A percentile compares a stretch with the other conserved stretches of the same genome.
These are phyloP conservation scores for Friedmanniomyces simplex DNA, from an alignment of 495 filamentous ascomycete genomes.

Conservation along the genomic window DNA sequence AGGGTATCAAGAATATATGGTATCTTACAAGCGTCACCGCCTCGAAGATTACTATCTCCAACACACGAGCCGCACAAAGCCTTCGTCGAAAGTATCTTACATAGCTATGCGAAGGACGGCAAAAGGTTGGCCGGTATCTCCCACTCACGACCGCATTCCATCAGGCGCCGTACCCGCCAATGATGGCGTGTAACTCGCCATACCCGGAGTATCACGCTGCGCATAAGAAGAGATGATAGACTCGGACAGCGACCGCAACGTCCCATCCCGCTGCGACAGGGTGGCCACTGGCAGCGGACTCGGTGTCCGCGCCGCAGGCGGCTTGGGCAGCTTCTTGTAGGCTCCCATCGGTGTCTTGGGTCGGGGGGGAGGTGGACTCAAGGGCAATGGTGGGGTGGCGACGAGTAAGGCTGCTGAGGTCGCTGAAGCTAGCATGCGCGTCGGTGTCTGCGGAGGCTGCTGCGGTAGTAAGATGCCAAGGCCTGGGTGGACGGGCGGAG, in stretches of 20 bases:
- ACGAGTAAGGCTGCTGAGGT: background rate
- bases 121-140: too few relatives aligned
- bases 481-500: background rate
- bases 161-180: too few relatives aligned
- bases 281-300: constrained; percentile 1
- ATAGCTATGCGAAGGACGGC: too few relatives aligned
- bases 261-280: constrained; percentile 6
- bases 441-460: background rate
- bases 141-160: too few relatives aligned
- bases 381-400: background rate
- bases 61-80: too few relatives aligned
- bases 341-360: constrained; percentile 8
- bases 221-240: constrained; percentile 21
- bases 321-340: constrained; percentile 18
- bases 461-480: constrained; percentile 5
- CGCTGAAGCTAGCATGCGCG: background rate
- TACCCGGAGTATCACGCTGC: background rate
- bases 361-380: background rate
- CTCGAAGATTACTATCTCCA: too few relatives aligned
- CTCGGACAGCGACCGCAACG: constrained; percentile 18
- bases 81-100: too few relatives aligned
- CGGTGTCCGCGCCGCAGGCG: constrained; percentile 1
- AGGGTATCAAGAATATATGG: too few relatives aligned
- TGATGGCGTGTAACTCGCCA: too few relatives aligned
- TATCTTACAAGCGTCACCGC: too few relatives aligned